phyloP scores from a whole-genome alignment of 352 stramenopile genomes.

The Globisporangium recalcitrans region DNA sequence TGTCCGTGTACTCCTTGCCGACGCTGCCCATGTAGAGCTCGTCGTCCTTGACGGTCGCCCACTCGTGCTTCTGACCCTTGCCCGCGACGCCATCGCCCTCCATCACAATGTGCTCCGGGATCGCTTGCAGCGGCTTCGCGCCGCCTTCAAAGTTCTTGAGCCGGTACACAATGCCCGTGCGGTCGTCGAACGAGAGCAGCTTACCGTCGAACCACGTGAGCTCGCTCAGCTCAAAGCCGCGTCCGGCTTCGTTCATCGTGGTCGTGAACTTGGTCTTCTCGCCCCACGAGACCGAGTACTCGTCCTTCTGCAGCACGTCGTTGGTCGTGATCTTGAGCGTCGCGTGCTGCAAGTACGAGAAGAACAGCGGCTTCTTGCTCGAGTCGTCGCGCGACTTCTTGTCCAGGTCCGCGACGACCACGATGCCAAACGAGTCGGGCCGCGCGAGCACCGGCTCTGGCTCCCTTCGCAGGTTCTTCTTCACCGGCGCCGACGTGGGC shows the following conservation, averaged over 20 bases:
- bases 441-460: constrained; percentile 24
- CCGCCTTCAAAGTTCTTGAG: constrained; percentile 85
- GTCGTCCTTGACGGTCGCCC: constrained; percentile 97
- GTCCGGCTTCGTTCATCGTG: constrained; percentile 91
- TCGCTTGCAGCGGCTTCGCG: constrained; percentile 70
- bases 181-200: constrained; percentile 96
- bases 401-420: constrained; percentile 95
- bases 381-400: constrained; percentile 87
- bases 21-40: constrained; percentile 97
- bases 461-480: constrained; percentile 27
- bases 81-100: constrained; percentile 94
- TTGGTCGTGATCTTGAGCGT: constrained; percentile 69
- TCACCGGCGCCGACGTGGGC: constrained; percentile 11
- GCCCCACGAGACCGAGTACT: constrained; percentile 61
- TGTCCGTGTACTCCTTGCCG: constrained; percentile 92
- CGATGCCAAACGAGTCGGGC: constrained; percentile 79
- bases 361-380: constrained; percentile 88
- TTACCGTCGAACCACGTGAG: constrained; percentile 85
- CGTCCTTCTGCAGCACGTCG: constrained; percentile 31
- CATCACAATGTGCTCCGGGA: constrained; percentile 95
- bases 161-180: constrained; percentile 97
- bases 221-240: constrained; percentile 95
- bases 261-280: constrained; percentile 74
- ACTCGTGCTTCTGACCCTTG: constrained; percentile 99
- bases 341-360: constrained; percentile 89